phyloP scores from a whole-genome alignment of 2,329 filamentous ascomycete species.

The Fusarium chuoi region DNA sequence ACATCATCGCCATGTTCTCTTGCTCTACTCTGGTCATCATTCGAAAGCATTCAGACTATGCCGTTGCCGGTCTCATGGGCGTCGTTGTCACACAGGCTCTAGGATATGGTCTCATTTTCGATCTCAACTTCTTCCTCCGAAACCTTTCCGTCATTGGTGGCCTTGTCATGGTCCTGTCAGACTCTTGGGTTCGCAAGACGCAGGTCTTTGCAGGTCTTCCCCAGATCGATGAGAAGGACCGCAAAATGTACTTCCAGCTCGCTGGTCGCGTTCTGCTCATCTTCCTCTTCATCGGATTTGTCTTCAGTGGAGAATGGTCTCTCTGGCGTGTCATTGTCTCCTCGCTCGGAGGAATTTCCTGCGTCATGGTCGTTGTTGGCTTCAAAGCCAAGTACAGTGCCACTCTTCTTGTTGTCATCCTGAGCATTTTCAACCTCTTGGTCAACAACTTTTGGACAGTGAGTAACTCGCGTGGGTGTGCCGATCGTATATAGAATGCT shows the following conservation, averaged over 20 bases:
- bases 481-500: neutral
- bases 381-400: conserved; percentile 99
- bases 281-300: conserved; percentile 96
- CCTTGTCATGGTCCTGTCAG: conserved; percentile 96
- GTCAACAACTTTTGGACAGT: conserved; percentile 99
- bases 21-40: conserved; percentile 90
- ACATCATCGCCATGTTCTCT: conserved; percentile 86
- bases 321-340: conserved; percentile 88
- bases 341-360: conserved; percentile 86
- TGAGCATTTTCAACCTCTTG: conserved; percentile 95
- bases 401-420: conserved; percentile 90
- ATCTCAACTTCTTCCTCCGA: conserved; percentile 99
- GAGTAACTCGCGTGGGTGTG: conserved; percentile 52
- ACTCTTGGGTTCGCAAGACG: conserved; percentile 97
- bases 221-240: conserved; percentile 96
- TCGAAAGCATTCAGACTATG: conserved; percentile 92
- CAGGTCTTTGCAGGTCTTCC: conserved; percentile 96
- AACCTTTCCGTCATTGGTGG: conserved; percentile 98
- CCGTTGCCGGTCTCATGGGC: conserved; percentile 86
- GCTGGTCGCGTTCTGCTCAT: conserved; percentile 95
- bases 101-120: conserved; percentile 97
- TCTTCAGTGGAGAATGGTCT: conserved; percentile 94
- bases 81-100: conserved; percentile 95
- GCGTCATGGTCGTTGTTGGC: conserved; percentile 97
- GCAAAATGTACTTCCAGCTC: conserved; percentile 99